Evolutionary conservation across 495 filamentous ascomycete species (phyloP), one percentile per base, ranked within the genome.

Genomic region (Penicillium ochrochloron): DNA sequence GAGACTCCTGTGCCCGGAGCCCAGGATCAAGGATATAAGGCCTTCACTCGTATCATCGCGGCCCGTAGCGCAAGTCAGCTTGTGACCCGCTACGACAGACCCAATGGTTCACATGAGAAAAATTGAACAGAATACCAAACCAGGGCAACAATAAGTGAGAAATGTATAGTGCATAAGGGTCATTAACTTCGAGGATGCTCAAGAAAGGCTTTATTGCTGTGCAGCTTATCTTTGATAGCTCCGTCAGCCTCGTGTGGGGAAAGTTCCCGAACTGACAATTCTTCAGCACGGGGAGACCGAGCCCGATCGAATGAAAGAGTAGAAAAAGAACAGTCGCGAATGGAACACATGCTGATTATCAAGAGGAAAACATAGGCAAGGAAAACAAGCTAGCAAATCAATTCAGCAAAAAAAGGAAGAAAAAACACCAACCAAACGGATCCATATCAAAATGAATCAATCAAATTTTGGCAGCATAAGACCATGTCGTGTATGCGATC

Each of bases 401-500:
- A 46, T 27, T 5, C 12, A 41, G 31, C 15, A 19, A 23, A 17
- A 55, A 55, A 33, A 27, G 25, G n/a, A 33, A 19, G 42, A 23
- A 14, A 55, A 46, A 55, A n/a, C n/a, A 41, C 51, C 60, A 62
- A 39, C 60, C 51, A 39, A 33, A 23, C 23, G 46, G 41, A 12
- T 31, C 41, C 50, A 11, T 9, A 33, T 62, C 23, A 25, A 5
- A 62, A 42, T 33, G 42, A 59, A 44, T 14, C 10, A 19, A 52
- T 33, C 34, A 52, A 34, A 9, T 37, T n/a, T 37, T 37, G 29
- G 29, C 11, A 31, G 53, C n/a, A 34, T n/a, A 61, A 52, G 41
- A 61, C 61, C 52, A 53, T 56, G 53, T 56, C 48, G 62, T 55
- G 56, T 37, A 60, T 55, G 27, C 12, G 56, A 64, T 54, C 62